Evolutionary conservation across 495 filamentous ascomycete genomes (phyloP).

Genomic region (Daldinia vernicosa): DNA sequence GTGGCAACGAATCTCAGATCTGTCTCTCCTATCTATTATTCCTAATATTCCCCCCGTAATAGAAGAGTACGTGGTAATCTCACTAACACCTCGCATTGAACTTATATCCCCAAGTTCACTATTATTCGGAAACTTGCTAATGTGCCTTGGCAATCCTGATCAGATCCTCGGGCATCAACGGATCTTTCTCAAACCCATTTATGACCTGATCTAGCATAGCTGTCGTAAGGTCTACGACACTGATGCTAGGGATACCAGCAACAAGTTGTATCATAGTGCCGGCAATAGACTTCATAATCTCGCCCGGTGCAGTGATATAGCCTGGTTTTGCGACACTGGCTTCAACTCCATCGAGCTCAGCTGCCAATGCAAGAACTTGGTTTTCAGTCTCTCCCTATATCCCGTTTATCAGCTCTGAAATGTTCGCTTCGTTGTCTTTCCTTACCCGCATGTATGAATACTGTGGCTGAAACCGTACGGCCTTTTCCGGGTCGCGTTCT

Average conservation of each 20-base stretch:
- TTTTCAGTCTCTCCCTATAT: constrained; percentile 55
- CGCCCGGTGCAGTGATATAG: constrained; percentile 45
- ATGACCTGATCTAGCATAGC: constrained; percentile 55
- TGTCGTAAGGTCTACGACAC: constrained; percentile 52
- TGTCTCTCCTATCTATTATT: not conserved
- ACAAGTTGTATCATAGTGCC: constrained; percentile 18
- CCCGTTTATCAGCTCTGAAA: constrained; percentile 1
- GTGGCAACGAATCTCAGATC: not conserved
- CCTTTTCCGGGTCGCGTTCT: constrained; percentile 53
- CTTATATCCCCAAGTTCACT: not conserved
- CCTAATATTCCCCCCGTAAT: not conserved
- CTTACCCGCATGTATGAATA: constrained; percentile 56
- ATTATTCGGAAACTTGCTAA: not conserved
- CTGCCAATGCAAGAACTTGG: constrained; percentile 51
- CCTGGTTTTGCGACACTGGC: constrained; percentile 53
- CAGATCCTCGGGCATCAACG: constrained; percentile 55
- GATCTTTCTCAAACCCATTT: constrained; percentile 57
- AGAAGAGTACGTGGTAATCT: not conserved
- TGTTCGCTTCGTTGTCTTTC: not conserved
- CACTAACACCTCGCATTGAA: not conserved
- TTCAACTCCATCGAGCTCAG: constrained; percentile 48
- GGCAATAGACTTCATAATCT: constrained; percentile 17
- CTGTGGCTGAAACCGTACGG: constrained; percentile 45
- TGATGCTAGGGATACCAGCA: constrained; percentile 48
- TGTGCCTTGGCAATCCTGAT: constrained; percentile 47